Percentiles rank a stretch among this genome's conserved stretches.
Evolutionary conservation across 139 green algal species (phyloP).

Genomic region (Astrephomene gubernaculifera): DNA sequence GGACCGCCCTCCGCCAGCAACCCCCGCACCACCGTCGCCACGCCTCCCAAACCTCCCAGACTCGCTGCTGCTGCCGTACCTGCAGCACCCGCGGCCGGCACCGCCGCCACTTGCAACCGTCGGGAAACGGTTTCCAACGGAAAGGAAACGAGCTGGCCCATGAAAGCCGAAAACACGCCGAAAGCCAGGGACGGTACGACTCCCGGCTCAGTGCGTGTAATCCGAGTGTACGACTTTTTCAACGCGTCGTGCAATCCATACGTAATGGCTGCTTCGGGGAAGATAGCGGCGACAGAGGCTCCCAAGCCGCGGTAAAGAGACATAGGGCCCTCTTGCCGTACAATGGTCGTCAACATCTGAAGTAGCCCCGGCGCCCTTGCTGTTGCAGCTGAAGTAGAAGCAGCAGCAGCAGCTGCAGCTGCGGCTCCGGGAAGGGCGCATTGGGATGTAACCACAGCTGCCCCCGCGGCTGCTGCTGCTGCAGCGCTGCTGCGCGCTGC

Average conservation of each 20-base stretch:
- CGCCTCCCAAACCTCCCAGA: not conserved
- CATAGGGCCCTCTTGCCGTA: constrained; percentile 63
- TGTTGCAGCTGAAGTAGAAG: not conserved
- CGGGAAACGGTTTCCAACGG: constrained; percentile 82
- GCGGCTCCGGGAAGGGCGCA: not conserved
- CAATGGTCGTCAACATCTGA: constrained; percentile 61
- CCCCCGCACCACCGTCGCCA: constrained; percentile 20
- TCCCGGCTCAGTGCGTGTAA: constrained; percentile 54
- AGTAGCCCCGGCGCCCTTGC: constrained; percentile 44
- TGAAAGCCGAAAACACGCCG: constrained; percentile 69
- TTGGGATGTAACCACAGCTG: too few species aligned
- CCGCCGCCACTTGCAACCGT: constrained; percentile 62
- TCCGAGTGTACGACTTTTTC: constrained; percentile 63
- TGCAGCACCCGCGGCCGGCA: not conserved
- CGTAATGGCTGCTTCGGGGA: constrained; percentile 88
- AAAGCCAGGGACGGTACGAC: constrained; percentile 61
- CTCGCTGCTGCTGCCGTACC: constrained; percentile 1
- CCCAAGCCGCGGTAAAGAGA: constrained; percentile 81
- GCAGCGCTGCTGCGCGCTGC: not conserved
- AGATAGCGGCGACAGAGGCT: constrained; percentile 76
- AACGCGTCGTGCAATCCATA: constrained; percentile 88
- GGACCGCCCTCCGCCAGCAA: constrained; percentile 58
- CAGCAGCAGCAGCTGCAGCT: not conserved
- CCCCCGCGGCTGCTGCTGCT: not conserved
- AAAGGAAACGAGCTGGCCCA: constrained; percentile 82